phyloP scores from a whole-genome alignment of 1,139 yeast species.

The Geotrichum europaeum region DNA sequence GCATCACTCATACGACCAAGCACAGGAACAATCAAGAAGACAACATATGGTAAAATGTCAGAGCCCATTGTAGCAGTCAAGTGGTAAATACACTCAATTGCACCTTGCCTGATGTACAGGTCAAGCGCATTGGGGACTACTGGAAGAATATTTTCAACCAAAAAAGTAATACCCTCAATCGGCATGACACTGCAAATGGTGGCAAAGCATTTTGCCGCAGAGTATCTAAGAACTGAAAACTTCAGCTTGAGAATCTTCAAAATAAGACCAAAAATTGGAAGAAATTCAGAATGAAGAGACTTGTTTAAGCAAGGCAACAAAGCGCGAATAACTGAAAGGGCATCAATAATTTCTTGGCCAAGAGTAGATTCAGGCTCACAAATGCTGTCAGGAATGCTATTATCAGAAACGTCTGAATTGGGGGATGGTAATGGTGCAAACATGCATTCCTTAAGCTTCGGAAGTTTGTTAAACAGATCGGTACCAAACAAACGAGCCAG shows the following conservation, averaged over 20 bases:
- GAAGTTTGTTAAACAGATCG: constrained; percentile 53
- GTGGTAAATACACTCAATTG: constrained; percentile 86
- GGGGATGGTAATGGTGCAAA: constrained; percentile 54
- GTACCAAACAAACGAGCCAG: constrained; percentile 44
- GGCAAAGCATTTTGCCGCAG: constrained; percentile 87
- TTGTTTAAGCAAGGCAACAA: constrained; percentile 57
- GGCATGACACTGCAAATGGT: constrained; percentile 72
- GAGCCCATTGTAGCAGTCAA: constrained; percentile 81
- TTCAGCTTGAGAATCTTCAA: constrained; percentile 60
- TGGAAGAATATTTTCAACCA: constrained; percentile 76
- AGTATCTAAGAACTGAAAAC: constrained; percentile 77
- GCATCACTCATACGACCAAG: constrained; percentile 98
- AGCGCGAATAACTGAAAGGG: constrained; percentile 75
- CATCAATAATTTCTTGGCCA: constrained; percentile 84
- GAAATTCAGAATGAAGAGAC: constrained; percentile 46
- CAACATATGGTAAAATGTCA: constrained; percentile 86
- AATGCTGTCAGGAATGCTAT: constrained; percentile 32
- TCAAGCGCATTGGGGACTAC: constrained; percentile 76
- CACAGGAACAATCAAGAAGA: constrained; percentile 91
- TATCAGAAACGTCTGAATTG: constrained; percentile 25
- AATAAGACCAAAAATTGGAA: constrained; percentile 44
- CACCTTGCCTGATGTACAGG: constrained; percentile 81
- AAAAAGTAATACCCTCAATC: constrained; percentile 64
- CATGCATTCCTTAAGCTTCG: constrained; percentile 63
- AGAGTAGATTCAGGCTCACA: constrained; percentile 42